These are phyloP conservation scores for Zarea fungicola DNA, from an alignment of 2,329 filamentous ascomycete genomes.

Conservation along the genomic window DNA sequence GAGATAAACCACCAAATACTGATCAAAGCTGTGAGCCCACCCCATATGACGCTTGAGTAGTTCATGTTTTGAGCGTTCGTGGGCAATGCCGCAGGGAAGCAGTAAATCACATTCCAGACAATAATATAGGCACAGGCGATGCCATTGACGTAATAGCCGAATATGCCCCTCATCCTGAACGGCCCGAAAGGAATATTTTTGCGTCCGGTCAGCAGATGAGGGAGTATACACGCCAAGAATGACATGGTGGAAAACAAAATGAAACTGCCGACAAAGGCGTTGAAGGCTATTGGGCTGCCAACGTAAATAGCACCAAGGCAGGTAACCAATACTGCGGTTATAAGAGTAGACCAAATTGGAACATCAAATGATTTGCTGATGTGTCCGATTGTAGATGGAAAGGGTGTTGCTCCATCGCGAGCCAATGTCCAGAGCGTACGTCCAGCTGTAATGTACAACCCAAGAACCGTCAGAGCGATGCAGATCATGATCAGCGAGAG, in stretches of 20 bases:
- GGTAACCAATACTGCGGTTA: constrained; percentile 38
- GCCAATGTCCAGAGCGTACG: constrained; percentile 10
- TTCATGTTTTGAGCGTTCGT: constrained; percentile 47
- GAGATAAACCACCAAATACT: too few relatives aligned
- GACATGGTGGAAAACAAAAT: constrained; percentile 32
- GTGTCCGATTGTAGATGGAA: constrained; percentile 29
- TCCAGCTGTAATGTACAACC: constrained; percentile 10
- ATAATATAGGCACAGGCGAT: constrained; percentile 53
- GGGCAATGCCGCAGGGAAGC: constrained; percentile 48
- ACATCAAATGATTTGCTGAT: constrained; percentile 41
- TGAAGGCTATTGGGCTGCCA: constrained; percentile 52
- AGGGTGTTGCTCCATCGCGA: constrained; percentile 8
- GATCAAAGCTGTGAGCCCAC: too few relatives aligned
- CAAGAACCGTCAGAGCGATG: constrained; percentile 5
- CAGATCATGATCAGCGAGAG: constrained; percentile 5
- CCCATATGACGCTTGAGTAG: constrained; percentile 37
- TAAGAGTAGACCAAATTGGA: constrained; percentile 51
- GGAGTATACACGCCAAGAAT: constrained; percentile 57
- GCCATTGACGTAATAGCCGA: constrained; percentile 47
- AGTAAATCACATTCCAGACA: constrained; percentile 59
- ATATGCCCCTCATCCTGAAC: constrained; percentile 46
- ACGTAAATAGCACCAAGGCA: constrained; percentile 54
- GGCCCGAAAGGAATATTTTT: constrained; percentile 1
- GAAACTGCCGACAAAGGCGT: constrained; percentile 51
- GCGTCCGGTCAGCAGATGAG: constrained; percentile 37